Percentiles rank a stretch among this genome's conserved stretches.
Evolutionary conservation across 2,329 filamentous ascomycete species (phyloP).

Genomic region (Penicillium capsulatum): DNA sequence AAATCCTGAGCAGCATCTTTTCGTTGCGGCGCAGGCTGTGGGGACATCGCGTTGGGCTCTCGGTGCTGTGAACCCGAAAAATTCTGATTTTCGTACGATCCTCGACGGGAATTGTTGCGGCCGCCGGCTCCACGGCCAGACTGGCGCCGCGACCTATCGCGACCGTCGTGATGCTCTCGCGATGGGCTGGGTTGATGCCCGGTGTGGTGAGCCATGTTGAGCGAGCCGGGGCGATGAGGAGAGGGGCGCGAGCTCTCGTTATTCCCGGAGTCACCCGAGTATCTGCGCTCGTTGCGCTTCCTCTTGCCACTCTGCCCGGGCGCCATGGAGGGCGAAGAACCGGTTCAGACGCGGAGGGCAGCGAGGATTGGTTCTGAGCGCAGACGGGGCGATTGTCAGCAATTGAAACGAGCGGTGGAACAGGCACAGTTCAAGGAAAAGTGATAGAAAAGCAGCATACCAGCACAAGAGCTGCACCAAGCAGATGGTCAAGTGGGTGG

Average conservation of each 20-base stretch:
- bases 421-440: not conserved
- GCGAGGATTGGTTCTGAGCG: constrained; percentile 22
- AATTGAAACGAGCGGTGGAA: constrained; percentile 7
- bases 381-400: constrained; percentile 10
- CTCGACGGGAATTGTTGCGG: constrained; percentile 34
- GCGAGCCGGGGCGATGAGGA: constrained; percentile 45
- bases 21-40: constrained; percentile 26
- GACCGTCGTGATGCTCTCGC: constrained; percentile 37
- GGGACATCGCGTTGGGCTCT: constrained; percentile 28
- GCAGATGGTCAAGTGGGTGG: constrained; percentile 3
- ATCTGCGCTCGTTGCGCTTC: constrained; percentile 49
- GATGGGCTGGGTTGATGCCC: constrained; percentile 33
- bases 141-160: constrained; percentile 38
- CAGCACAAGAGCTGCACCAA: constrained; percentile 8
- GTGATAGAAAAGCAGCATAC: constrained; percentile 11
- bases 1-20: constrained; percentile 28
- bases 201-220: constrained; percentile 51
- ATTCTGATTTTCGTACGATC: constrained; percentile 37
- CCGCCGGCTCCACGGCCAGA: constrained; percentile 35
- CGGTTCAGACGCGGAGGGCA: constrained; percentile 26
- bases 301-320: constrained; percentile 51
- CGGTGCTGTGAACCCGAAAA: constrained; percentile 25
- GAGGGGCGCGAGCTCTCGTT: constrained; percentile 43
- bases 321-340: constrained; percentile 44
- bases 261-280: constrained; percentile 39